These are phyloP conservation scores for Schoenoplectus triqueter DNA, from an alignment of 202 grass and related monocot species.

Conservation along the genomic window DNA sequence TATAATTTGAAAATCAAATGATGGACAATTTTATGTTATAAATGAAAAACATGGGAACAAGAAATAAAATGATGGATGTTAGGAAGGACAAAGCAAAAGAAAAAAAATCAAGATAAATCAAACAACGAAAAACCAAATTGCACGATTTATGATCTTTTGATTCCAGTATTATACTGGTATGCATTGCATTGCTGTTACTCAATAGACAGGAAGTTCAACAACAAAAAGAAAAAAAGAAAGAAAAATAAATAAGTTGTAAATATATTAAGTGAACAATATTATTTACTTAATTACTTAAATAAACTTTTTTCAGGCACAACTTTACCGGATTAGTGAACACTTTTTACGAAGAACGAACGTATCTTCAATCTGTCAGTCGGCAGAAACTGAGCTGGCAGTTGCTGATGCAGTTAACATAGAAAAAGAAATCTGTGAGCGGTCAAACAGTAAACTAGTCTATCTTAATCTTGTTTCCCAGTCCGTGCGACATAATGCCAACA, in stretches of 20 bases:
- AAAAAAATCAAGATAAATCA: conserved; percentile 8
- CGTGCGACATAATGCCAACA: conserved; percentile 56
- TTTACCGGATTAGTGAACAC: conserved; percentile 75
- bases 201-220: background rate
- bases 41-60: conserved; percentile 6
- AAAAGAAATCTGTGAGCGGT: conserved; percentile 71
- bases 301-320: conserved; percentile 64
- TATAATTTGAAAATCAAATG: no score
- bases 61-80: background rate
- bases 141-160: background rate
- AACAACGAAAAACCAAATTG: background rate
- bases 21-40: background rate
- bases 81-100: background rate
- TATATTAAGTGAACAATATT: conserved; percentile 10
- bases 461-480: conserved; percentile 85
- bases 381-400: conserved; percentile 93
- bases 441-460: conserved; percentile 88
- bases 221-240: background rate
- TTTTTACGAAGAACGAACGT: conserved; percentile 84
- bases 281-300: conserved; percentile 1
- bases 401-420: conserved; percentile 94
- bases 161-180: background rate
- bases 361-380: conserved; percentile 63
- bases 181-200: background rate
- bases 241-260: background rate